A percentile compares a stretch with the other conserved stretches of the same genome.
Conservation (phyloP, 306 rosid species). For the Lablab purpureus region DNA sequence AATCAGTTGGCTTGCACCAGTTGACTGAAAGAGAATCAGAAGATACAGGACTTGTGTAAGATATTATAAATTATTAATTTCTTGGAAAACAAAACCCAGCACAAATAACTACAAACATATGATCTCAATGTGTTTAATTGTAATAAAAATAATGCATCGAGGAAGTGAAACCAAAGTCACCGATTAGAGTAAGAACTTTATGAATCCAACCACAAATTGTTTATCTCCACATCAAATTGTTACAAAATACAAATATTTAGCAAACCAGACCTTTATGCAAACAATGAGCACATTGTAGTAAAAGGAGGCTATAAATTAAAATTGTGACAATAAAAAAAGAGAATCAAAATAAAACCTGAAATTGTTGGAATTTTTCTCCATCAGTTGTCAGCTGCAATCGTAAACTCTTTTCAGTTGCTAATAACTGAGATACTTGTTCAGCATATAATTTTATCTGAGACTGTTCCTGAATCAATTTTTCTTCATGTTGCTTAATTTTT, state of each 20-base stretch:
- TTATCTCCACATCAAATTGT: constrained; percentile 16
- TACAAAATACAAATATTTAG: constrained; percentile 1
- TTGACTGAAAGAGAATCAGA: constrained; percentile 9
- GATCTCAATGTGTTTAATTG: background rate
- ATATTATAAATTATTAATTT: background rate
- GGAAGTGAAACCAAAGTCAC: constrained; percentile 12
- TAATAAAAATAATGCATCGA: background rate
- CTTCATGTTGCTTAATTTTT: constrained; percentile 87
- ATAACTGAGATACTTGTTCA: constrained; percentile 86
- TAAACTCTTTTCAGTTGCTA: constrained; percentile 84
- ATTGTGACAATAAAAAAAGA: constrained; percentile 24
- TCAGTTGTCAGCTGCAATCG: constrained; percentile 87
- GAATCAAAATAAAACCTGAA: constrained; percentile 67
- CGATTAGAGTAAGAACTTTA: background rate
- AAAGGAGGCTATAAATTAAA: constrained; percentile 26
- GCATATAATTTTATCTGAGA: constrained; percentile 90
- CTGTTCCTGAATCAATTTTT: constrained; percentile 82
- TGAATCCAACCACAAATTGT: constrained; percentile 28
- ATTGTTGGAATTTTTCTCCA: constrained; percentile 96
- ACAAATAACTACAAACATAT: background rate
- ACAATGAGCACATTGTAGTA: constrained; percentile 24
- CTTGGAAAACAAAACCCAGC: constrained; percentile 17
- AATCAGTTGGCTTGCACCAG: background rate
- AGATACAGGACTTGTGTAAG: background rate
- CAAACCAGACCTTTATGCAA: constrained; percentile 32